A percentile compares a stretch with the other conserved stretches of the same genome.
Evolutionary conservation across 495 filamentous ascomycete species (phyloP).

Genomic region (Aspergillus haitiensis): DNA sequence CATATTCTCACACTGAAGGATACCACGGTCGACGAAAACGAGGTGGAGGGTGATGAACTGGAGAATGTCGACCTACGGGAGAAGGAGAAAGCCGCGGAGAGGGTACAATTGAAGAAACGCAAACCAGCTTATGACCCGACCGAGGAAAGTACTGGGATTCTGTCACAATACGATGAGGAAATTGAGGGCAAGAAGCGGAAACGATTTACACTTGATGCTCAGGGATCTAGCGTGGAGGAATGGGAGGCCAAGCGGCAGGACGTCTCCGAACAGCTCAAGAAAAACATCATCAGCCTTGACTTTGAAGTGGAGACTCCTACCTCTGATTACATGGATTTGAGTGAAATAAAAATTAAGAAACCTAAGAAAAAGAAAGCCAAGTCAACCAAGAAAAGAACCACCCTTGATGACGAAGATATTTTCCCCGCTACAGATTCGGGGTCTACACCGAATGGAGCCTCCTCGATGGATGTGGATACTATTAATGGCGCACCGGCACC

Average conservation of each 20-base stretch:
- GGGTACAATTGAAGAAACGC: conserved; percentile 84
- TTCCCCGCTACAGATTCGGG: conserved; percentile 50
- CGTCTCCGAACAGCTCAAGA: conserved; percentile 60
- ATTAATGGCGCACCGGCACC: conserved; percentile 32
- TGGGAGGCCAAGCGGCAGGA: conserved; percentile 58
- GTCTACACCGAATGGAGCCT: conserved; percentile 45
- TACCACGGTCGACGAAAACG: conserved; percentile 77
- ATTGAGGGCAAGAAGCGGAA: conserved; percentile 91
- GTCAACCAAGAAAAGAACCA: conserved; percentile 64
- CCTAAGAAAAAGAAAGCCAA: conserved; percentile 91
- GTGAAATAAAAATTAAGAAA: conserved; percentile 86
- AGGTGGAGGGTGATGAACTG: conserved; percentile 89
- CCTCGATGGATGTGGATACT: conserved; percentile 76
- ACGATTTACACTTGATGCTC: conserved; percentile 77
- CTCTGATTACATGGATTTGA: conserved; percentile 86
- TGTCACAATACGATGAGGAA: conserved; percentile 93
- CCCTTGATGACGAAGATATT: conserved; percentile 77
- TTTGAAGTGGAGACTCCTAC: conserved; percentile 60
- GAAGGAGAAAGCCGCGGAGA: conserved; percentile 73
- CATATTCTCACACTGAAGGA: conserved; percentile 91
- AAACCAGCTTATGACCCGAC: conserved; percentile 85
- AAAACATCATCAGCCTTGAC: conserved; percentile 74
- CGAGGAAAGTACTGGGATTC: conserved; percentile 63
- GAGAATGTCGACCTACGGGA: conserved; percentile 80
- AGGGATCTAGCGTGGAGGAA: conserved; percentile 66